These are phyloP conservation scores for Pythium aristosporum DNA, from an alignment of 352 stramenopile genomes.

Conservation along the genomic window DNA sequence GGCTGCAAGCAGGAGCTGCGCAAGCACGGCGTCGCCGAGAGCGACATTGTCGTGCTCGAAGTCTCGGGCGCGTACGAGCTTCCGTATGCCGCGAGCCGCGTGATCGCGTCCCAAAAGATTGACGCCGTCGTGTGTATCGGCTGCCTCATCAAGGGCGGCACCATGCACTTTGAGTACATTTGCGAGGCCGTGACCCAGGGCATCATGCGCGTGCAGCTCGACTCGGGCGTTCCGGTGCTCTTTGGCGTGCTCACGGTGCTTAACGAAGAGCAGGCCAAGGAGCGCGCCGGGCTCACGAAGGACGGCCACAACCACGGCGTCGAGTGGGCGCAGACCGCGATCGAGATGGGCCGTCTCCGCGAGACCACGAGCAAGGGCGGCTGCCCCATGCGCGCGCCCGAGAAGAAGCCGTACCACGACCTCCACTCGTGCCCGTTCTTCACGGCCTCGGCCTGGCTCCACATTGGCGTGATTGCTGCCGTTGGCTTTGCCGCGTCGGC, in stretches of 20 bases:
- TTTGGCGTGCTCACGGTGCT: conserved; percentile 96
- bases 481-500: conserved; percentile 48
- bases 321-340: conserved; percentile 95
- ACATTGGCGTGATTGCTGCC: conserved; percentile 60
- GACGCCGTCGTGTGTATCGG: conserved; percentile 96
- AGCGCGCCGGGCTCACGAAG: conserved; percentile 79
- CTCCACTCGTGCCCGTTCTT: conserved; percentile 76
- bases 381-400: conserved; percentile 66
- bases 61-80: conserved; percentile 97
- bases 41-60: conserved; percentile 69
- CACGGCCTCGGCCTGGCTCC: conserved; percentile 73
- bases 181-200: conserved; percentile 94
- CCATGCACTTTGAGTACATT: conserved; percentile 99
- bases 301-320: conserved; percentile 95
- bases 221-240: conserved; percentile 84
- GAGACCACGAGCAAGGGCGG: conserved; percentile 54
- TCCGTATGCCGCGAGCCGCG: conserved; percentile 90
- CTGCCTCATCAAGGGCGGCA: conserved; percentile 96
- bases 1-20: conserved; percentile 67
- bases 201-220: conserved; percentile 96
- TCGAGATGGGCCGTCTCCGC: conserved; percentile 95
- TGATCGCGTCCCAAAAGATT: conserved; percentile 91
- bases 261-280: conserved; percentile 94
- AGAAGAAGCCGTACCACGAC: conserved; percentile 75
- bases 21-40: conserved; percentile 52